phyloP scores from a whole-genome alignment of 768 basidiomycete species.

The Chalciporus sphaerocephalus region DNA sequence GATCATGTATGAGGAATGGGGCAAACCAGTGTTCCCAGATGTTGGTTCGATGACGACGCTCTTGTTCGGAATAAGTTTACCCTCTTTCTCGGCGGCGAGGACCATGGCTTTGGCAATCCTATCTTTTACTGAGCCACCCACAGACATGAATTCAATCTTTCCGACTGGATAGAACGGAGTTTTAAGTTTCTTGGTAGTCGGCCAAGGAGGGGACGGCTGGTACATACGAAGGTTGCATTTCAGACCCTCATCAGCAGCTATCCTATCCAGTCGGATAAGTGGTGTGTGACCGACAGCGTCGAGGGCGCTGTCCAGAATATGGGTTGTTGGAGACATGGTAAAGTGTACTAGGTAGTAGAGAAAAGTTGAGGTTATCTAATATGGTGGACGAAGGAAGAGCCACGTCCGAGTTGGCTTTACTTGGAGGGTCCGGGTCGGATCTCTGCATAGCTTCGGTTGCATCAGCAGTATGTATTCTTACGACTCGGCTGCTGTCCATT shows the following conservation, averaged over 20 bases:
- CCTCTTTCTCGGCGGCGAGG: constrained; percentile 86
- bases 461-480: too few species aligned
- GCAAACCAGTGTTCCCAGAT: constrained; percentile 88
- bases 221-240: constrained; percentile 86
- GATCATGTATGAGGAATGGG: background rate
- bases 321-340: constrained; percentile 32
- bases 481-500: too few species aligned
- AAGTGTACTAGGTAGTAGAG: background rate
- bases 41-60: constrained; percentile 95
- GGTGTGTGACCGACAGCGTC: constrained; percentile 91
- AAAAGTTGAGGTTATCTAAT: too few species aligned
- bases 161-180: constrained; percentile 50
- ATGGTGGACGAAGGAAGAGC: too few species aligned
- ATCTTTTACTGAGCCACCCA: constrained; percentile 94
- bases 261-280: constrained; percentile 77
- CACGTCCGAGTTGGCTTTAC: too few species aligned
- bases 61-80: constrained; percentile 78
- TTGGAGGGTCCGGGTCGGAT: constrained; percentile 9
- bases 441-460: background rate
- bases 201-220: background rate
- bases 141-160: constrained; percentile 86
- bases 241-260: constrained; percentile 68
- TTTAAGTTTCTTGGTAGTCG: background rate
- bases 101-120: constrained; percentile 97
- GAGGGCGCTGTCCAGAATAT: constrained; percentile 72